Percentiles rank a stretch among this genome's conserved stretches.
Evolutionary conservation across 2,329 filamentous ascomycete genomes (phyloP).

Genomic region (Ceratocystis variospora): DNA sequence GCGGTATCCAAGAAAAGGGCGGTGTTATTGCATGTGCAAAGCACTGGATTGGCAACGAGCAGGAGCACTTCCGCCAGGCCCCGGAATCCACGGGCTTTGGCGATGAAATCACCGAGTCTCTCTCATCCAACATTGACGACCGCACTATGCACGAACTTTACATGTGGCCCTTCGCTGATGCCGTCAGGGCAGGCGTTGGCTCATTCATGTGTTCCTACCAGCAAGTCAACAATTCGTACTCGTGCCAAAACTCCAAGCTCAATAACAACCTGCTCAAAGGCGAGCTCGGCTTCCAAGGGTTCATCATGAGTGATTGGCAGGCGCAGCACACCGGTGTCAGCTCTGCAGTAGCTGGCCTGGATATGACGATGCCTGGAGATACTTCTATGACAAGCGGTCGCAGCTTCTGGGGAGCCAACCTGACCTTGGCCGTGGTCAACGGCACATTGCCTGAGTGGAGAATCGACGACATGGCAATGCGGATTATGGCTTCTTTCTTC

Average conservation of each 20-base stretch:
- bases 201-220: conserved; percentile 58
- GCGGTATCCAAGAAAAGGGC: conserved; percentile 69
- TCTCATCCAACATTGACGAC: conserved; percentile 54
- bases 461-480: conserved; percentile 80
- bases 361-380: conserved; percentile 86
- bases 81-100: conserved; percentile 40
- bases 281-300: conserved; percentile 39
- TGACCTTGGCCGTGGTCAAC: conserved; percentile 78
- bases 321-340: conserved; percentile 58
- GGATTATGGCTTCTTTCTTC: conserved; percentile 61
- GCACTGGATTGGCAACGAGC: conserved; percentile 62
- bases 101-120: conserved; percentile 46
- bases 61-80: conserved; percentile 61
- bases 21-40: conserved; percentile 76
- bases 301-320: conserved; percentile 62
- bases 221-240: conserved; percentile 67
- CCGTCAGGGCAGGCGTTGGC: conserved; percentile 52
- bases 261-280: conserved; percentile 65
- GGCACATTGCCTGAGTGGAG: conserved; percentile 79
- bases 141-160: conserved; percentile 64
- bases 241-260: conserved; percentile 64
- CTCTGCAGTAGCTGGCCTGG: conserved; percentile 57
- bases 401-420: conserved; percentile 72
- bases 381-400: conserved; percentile 57
- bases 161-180: conserved; percentile 65